These are phyloP conservation scores for Rosa multiflora DNA, from an alignment of 306 rosid species.

Conservation along the genomic window DNA sequence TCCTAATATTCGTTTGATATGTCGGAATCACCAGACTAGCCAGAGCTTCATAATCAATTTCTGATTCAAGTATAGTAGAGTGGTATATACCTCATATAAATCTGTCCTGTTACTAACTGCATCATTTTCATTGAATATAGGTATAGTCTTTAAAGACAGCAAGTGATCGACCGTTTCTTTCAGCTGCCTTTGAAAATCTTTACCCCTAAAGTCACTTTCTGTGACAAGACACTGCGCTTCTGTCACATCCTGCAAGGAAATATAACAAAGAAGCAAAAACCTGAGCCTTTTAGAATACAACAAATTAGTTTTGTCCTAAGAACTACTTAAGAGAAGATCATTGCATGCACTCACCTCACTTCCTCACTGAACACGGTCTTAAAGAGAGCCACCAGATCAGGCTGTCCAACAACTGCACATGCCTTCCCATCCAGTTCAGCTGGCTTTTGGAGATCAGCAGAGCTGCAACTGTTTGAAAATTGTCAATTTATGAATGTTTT, in stretches of 20 bases:
- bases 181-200: too few species aligned
- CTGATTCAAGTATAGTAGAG: too few species aligned
- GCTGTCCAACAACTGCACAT: slow-evolving; percentile 97
- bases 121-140: too few species aligned
- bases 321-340: neutral
- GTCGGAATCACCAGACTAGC: too few species aligned
- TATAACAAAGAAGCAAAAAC: slow-evolving; percentile 13
- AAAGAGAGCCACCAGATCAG: slow-evolving; percentile 85
- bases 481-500: neutral
- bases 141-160: too few species aligned
- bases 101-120: too few species aligned
- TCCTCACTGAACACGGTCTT: slow-evolving; percentile 82
- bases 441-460: slow-evolving; percentile 95
- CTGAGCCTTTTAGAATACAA: neutral
- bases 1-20: too few species aligned
- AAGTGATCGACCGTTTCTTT: too few species aligned
- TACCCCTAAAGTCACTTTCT: too few species aligned
- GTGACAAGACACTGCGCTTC: slow-evolving; percentile 93
- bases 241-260: slow-evolving; percentile 62
- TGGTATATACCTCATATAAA: too few species aligned
- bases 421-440: slow-evolving; percentile 94
- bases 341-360: slow-evolving; percentile 58
- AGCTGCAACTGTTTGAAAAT: slow-evolving; percentile 45
- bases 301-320: too few species aligned
- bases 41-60: too few species aligned